Evolutionary conservation across 1,284 basidiomycete genomes (phyloP).

Genomic region (Malassezia japonica): DNA sequence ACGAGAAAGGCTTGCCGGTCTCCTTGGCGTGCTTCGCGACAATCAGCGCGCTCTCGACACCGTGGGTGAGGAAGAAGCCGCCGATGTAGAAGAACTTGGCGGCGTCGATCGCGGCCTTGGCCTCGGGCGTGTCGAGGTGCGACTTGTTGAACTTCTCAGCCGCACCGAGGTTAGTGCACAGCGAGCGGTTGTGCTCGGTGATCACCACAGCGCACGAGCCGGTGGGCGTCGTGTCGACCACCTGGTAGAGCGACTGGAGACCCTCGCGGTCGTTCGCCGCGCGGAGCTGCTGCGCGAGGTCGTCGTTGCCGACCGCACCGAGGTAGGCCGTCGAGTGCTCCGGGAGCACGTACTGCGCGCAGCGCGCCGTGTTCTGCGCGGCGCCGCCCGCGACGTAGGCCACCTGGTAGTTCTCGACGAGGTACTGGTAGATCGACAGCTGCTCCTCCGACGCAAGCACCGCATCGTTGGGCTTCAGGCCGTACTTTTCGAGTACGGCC

Average conservation of each 20-base stretch:
- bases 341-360: constrained; percentile 65
- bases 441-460: constrained; percentile 89
- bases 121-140: constrained; percentile 67
- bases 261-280: constrained; percentile 90
- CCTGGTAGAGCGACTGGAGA: constrained; percentile 76
- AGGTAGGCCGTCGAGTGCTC: constrained; percentile 84
- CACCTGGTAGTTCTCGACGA: constrained; percentile 67
- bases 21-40: constrained; percentile 72
- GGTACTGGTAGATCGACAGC: constrained; percentile 64
- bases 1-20: constrained; percentile 57
- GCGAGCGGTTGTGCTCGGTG: constrained; percentile 85
- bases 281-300: constrained; percentile 76
- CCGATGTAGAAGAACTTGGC: constrained; percentile 90
- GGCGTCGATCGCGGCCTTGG: constrained; percentile 66
- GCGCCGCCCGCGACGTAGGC: constrained; percentile 95
- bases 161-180: constrained; percentile 78
- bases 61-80: constrained; percentile 96
- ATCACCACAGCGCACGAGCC: constrained; percentile 95
- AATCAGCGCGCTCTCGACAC: constrained; percentile 63
- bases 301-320: constrained; percentile 86
- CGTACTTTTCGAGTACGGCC: constrained; percentile 77
- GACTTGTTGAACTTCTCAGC: constrained; percentile 78
- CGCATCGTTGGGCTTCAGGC: constrained; percentile 87
- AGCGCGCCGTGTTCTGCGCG: constrained; percentile 89
- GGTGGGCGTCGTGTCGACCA: constrained; percentile 75